Evolutionary conservation across 331 rosid genomes (phyloP), one percentile per base, ranked within the genome.

Genomic region (Quercus tomentella): DNA sequence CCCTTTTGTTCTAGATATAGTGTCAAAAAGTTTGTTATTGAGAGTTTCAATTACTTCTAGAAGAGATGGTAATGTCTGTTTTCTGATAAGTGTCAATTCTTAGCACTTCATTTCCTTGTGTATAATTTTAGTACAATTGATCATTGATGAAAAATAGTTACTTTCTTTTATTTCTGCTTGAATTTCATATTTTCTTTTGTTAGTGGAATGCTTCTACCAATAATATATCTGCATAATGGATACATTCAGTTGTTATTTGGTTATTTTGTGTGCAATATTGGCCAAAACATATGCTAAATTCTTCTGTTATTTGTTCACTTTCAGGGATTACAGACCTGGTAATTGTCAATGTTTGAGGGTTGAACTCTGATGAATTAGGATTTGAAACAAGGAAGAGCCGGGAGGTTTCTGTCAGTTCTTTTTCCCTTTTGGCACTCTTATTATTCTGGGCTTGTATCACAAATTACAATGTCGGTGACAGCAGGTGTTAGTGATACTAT

Each of bases 401-500:
- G 26, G 67, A 28, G 70, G 30, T 63, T 30, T 5, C 21, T 6
- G 9, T 16, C 10, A 4, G 41, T 5, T 63, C 30, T 63, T 28
- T 4, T 14, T 12, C 35, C 49, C 49, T 49, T 49, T 49, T 12
- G 18, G 55, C 17, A 49, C 17, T 49, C 55, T 49, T 49, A 49
- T 5, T 31, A 31, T 33, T 66, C 25, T 17, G 72, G 26, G 72
- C 72, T 67, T 35, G 8, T 35, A 67, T 67, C 52, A 15, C 16
- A n/a, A 18, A 6, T 82, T 70, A 77, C 75, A 3, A 92, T 94
- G 97, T 94, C 97, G 17, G 99, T 93, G 80, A 95, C 98, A 4
- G 99, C 98, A 23, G 99, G 99, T 57, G 99, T 95, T 83, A 95
- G 97, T 76, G 98, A 95, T 84, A 84, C 96, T 2, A 73, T 91